Base-by-base conservation (phyloP, 345 rosid genomes). In the Hibiscus mutabilis region DNA sequence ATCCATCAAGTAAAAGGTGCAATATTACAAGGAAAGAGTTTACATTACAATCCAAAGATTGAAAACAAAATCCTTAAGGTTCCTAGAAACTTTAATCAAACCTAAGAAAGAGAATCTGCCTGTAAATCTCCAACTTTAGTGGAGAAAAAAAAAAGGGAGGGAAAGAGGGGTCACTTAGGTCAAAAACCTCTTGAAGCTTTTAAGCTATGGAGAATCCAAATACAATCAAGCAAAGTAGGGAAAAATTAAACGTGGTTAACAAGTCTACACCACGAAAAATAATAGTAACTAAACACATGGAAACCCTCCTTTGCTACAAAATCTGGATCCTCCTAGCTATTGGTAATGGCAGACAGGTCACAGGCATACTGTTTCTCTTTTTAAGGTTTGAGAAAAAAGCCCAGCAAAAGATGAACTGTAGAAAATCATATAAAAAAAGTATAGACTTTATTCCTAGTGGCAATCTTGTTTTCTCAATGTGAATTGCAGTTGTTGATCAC, bases 191-290 rank as follows among this genome's bases (percentile, higher is more conserved):
- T 35, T 35, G 6, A 18, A 60, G 40, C 13, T 55, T 18, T 1
- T 1, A 19, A 19, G 29, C 66, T 31, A 61, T 18, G n/a, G 71
- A 51, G 61, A 68, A 53, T 40, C 65, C 21, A 53, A 68, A 60
- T 73, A 52, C 51, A 53, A 67, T 73, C 57, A 2, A 29, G 31
- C 29, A 59, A 2, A 40, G 60, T 13, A 52, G 73, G 58, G 37
- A 46, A 61, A 29, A 40, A 55, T 27, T 60, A 47, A 73, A 77
- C 76, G 70, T 60, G 60, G 49, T 72, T 71, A 52, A 69, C n/a
- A 15, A 74, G 73, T 78, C 56, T 70, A 47, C 56, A 47, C 66
- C 77, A 46, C 68, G 75, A 68, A 68, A 75, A 65, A 72, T 2
- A 33, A 33, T 47, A 47, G 53, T 47, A 13, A 46, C 19, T 18